Conservation (phyloP, 305 asterid species). For the Salvia sclarea region DNA sequence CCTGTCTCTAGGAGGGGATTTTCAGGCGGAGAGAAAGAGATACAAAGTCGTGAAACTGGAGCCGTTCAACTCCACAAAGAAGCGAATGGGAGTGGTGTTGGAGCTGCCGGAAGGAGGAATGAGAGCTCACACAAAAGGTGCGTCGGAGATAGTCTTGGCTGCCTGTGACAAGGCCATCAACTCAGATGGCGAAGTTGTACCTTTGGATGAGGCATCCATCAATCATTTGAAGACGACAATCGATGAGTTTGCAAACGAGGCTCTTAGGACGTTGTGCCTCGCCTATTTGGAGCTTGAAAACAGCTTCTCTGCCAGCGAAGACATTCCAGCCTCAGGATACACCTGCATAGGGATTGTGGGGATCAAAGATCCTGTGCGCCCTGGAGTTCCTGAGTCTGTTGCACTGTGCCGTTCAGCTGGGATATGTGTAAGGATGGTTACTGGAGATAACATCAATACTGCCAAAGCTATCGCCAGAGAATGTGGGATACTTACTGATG, state of each 20-base stretch:
- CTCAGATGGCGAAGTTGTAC: constrained; percentile 64
- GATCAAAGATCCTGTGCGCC: constrained; percentile 92
- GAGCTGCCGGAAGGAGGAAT: constrained; percentile 68
- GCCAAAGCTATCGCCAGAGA: constrained; percentile 95
- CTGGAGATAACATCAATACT: constrained; percentile 92
- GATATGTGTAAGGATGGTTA: constrained; percentile 87
- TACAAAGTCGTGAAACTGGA: constrained; percentile 62
- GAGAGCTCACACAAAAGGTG: constrained; percentile 84
- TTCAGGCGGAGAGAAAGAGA: constrained; percentile 49
- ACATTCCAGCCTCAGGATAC: constrained; percentile 69
- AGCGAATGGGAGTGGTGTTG: constrained; percentile 79
- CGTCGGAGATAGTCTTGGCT: constrained; percentile 82
- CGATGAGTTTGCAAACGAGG: constrained; percentile 74
- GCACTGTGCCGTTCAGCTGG: constrained; percentile 92
- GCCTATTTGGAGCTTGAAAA: constrained; percentile 72
- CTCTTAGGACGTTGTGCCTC: constrained; percentile 87
- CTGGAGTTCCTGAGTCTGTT: constrained; percentile 89
- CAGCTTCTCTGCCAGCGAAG: constrained; percentile 53
- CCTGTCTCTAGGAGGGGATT: constrained; percentile 73
- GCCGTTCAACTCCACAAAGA: constrained; percentile 90
- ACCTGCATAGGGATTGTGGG: constrained; percentile 84
- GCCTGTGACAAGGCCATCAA: constrained; percentile 71
- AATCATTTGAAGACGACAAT: constrained; percentile 51
- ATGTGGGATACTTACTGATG: constrained; percentile 92
- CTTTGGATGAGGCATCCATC: constrained; percentile 51